A percentile compares a stretch with the other conserved stretches of the same genome.
Evolutionary conservation across 805 yeast species (phyloP).

Genomic region (Candida ipomoeae): DNA sequence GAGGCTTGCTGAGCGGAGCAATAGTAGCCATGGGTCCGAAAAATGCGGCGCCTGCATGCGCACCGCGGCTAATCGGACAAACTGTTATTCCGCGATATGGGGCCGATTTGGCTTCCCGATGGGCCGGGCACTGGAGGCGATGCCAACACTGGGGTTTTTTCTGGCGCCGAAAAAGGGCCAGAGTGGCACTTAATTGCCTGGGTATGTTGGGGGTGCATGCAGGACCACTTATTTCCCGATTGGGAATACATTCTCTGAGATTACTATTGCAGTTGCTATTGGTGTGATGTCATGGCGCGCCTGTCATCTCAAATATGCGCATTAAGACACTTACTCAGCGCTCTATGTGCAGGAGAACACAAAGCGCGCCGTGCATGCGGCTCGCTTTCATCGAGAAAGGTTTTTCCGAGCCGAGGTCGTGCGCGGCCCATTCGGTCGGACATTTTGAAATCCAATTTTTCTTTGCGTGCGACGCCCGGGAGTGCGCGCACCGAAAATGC

Average conservation of each 20-base stretch:
- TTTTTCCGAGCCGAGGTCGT: background rate
- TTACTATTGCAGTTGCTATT: background rate
- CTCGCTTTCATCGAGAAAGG: background rate
- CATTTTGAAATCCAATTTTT: too few relatives aligned
- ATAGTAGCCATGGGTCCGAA: background rate
- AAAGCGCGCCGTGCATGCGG: background rate
- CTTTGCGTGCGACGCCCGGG: background rate
- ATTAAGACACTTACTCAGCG: background rate
- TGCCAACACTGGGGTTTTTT: background rate
- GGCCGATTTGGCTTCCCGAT: background rate
- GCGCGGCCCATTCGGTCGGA: too few relatives aligned
- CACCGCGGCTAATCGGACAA: background rate
- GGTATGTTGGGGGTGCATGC: too few relatives aligned
- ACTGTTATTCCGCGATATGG: background rate
- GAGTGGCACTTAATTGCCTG: too few relatives aligned
- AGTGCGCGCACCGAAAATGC: background rate
- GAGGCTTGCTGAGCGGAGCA: background rate
- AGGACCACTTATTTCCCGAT: background rate
- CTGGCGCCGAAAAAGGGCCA: background rate
- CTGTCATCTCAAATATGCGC: background rate
- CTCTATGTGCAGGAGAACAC: background rate
- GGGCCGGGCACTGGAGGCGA: too few relatives aligned
- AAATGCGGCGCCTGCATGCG: background rate
- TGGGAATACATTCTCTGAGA: background rate
- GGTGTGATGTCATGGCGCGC: constrained; percentile 4